Conservation (phyloP, 202 grass and related monocot species). For the Zizania palustris region DNA sequence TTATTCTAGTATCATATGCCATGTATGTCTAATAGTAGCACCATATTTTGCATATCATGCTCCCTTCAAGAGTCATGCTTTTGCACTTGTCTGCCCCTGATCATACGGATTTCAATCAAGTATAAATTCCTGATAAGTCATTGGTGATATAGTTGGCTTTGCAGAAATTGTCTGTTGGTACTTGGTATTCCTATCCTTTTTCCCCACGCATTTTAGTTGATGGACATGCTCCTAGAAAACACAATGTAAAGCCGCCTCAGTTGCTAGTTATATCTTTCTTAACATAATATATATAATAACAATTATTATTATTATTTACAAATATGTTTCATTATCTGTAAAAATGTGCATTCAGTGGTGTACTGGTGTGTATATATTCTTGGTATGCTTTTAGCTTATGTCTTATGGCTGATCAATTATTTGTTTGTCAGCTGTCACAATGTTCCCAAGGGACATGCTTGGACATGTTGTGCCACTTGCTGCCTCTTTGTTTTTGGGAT, state of each 20-base stretch:
- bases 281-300: neutral
- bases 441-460: conserved; percentile 27
- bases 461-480: conserved; percentile 9
- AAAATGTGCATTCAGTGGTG: conserved; percentile 10
- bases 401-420: neutral
- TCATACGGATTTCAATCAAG: conserved; percentile 6
- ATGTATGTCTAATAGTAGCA: neutral
- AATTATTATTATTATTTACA: neutral
- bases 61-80: neutral
- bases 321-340: neutral
- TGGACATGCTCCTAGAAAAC: no score
- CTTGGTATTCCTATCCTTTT: no score
- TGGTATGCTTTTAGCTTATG: neutral
- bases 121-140: neutral
- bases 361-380: neutral
- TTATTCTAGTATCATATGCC: neutral
- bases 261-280: neutral
- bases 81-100: neutral
- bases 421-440: conserved; percentile 16
- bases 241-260: neutral
- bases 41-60: neutral
- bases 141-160: no score
- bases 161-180: no score
- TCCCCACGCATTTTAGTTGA: no score
- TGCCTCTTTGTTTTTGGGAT: neutral